Evolutionary conservation across 805 yeast species (phyloP).

Genomic region (Debaryomyces maramus): DNA sequence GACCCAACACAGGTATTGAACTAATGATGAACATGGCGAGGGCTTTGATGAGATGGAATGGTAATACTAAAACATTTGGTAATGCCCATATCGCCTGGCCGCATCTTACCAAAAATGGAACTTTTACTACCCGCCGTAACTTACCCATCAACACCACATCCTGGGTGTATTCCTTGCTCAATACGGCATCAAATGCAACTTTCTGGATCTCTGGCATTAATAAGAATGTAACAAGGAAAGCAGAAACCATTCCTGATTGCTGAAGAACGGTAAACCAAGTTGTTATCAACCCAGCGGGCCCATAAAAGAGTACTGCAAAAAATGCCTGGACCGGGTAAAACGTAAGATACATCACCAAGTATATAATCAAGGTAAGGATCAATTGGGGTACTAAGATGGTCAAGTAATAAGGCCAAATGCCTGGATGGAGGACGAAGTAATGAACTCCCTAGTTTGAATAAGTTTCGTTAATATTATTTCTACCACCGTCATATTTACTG

Average conservation of each 20-base stretch:
- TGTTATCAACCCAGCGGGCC: constrained; percentile 51
- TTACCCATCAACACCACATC: constrained; percentile 44
- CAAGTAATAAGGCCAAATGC: constrained; percentile 48
- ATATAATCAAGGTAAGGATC: constrained; percentile 36
- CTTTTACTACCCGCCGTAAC: constrained; percentile 28
- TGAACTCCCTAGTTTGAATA: constrained; percentile 36
- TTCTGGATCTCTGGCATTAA: constrained; percentile 51
- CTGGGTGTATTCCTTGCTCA: constrained; percentile 46
- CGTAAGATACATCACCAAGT: constrained; percentile 32
- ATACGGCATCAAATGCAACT: constrained; percentile 48
- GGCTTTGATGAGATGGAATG: constrained; percentile 40
- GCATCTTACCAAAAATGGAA: constrained; percentile 30
- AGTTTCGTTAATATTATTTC: constrained; percentile 1
- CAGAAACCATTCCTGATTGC: constrained; percentile 42
- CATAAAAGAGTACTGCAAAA: constrained; percentile 42
- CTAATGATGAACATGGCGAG: constrained; percentile 38
- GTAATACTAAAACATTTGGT: constrained; percentile 40
- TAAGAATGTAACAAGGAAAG: constrained; percentile 39
- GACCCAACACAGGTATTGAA: constrained; percentile 60
- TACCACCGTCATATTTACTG: constrained; percentile 1
- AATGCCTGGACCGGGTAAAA: constrained; percentile 49
- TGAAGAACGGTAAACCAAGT: constrained; percentile 47
- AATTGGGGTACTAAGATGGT: constrained; percentile 48
- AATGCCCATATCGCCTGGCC: constrained; percentile 28
- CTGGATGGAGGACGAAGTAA: constrained; percentile 41